Conservation (phyloP, 2,329 filamentous ascomycete genomes). For the Alternaria sp. region DNA sequence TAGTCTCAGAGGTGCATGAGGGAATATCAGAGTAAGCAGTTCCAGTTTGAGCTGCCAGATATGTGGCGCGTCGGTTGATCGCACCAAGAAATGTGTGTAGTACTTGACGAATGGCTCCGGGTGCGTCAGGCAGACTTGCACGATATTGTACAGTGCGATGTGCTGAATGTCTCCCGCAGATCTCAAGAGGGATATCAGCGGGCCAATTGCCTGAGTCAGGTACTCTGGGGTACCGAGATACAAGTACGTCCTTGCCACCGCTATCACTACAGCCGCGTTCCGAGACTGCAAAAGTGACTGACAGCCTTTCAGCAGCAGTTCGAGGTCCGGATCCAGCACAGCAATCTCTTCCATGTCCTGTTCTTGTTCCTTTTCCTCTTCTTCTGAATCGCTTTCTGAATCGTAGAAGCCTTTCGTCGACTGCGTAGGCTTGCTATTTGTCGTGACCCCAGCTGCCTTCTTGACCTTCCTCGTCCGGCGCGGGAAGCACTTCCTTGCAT, state of each 20-base stretch:
- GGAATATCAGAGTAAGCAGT: slow-evolving; percentile 87
- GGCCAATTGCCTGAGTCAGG: slow-evolving; percentile 76
- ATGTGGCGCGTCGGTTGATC: slow-evolving; percentile 75
- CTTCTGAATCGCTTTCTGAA: slow-evolving; percentile 44
- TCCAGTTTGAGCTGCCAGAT: slow-evolving; percentile 95
- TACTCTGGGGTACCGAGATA: slow-evolving; percentile 83
- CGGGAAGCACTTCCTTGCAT: slow-evolving; percentile 88
- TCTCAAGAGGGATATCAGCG: slow-evolving; percentile 83
- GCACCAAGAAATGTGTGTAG: slow-evolving; percentile 86
- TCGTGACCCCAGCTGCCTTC: slow-evolving; percentile 53
- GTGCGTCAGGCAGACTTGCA: slow-evolving; percentile 81
- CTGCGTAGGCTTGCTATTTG: slow-evolving; percentile 46
- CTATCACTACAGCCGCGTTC: slow-evolving; percentile 89
- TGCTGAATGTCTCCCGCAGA: slow-evolving; percentile 87
- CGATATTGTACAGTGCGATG: slow-evolving; percentile 90
- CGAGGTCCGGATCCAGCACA: slow-evolving; percentile 79
- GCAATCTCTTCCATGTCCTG: slow-evolving; percentile 62
- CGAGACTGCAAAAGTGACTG: slow-evolving; percentile 87
- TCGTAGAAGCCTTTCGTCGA: slow-evolving; percentile 79
- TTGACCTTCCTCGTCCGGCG: slow-evolving; percentile 65
- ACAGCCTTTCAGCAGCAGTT: slow-evolving; percentile 79
- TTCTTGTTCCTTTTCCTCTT: slow-evolving; percentile 52
- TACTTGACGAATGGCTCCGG: slow-evolving; percentile 87
- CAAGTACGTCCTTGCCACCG: slow-evolving; percentile 82
- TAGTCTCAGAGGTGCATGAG: slow-evolving; percentile 73